Percentiles rank a stretch among this genome's conserved stretches.
These are phyloP conservation scores for Tetrahymena elliotti DNA, from an alignment of 73 alveolate species.

Conservation along the genomic window DNA sequence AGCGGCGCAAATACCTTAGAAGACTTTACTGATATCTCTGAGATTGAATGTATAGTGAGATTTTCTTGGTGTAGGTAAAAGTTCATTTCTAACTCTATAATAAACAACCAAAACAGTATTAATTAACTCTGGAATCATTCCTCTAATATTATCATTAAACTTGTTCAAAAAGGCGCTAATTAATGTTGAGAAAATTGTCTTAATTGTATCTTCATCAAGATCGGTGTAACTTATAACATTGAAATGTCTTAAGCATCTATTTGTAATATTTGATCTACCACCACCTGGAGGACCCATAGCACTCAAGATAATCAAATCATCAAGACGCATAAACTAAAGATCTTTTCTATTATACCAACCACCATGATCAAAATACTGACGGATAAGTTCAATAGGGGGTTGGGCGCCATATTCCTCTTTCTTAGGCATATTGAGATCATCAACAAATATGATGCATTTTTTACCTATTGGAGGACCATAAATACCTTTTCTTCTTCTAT, in stretches of 20 bases:
- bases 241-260: conserved; percentile 96
- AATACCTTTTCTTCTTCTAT: conserved; percentile 93
- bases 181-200: conserved; percentile 86
- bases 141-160: conserved; percentile 59
- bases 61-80: conserved; percentile 99
- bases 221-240: conserved; percentile 95
- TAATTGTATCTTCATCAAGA: conserved; percentile 86
- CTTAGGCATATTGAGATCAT: conserved; percentile 99
- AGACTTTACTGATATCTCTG: conserved; percentile 96
- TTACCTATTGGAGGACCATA: conserved; percentile 99
- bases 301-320: conserved; percentile 88
- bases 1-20: conserved; percentile 84
- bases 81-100: conserved; percentile 84
- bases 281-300: conserved; percentile 99
- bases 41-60: conserved; percentile 99
- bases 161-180: conserved; percentile 68
- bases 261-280: conserved; percentile 96
- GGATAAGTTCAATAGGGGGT: conserved; percentile 99
- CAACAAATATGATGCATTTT: conserved; percentile 96
- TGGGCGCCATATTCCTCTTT: conserved; percentile 99
- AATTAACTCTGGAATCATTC: conserved; percentile 27
- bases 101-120: conserved; percentile 76
- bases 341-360: conserved; percentile 99
- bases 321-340: conserved; percentile 41
- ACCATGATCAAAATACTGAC: conserved; percentile 98